Base-by-base conservation (phyloP, 139 green algal genomes). In the Raphidocelis subcapitata region DNA sequence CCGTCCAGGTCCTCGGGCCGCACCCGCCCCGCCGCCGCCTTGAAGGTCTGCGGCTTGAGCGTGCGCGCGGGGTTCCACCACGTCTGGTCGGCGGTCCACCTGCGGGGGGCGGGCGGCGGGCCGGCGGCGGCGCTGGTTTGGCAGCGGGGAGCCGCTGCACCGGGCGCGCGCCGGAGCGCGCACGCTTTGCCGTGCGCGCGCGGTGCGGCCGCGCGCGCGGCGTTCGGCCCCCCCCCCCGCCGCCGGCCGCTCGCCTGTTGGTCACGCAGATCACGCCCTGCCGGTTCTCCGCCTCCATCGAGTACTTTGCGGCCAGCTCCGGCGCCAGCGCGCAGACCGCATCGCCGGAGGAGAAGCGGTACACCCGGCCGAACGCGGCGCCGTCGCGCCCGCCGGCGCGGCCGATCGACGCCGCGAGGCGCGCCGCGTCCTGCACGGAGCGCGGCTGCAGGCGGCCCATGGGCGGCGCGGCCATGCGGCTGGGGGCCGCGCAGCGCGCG, bases 191-290 rank as follows among this genome's bases (percentile, higher is more conserved):
- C 33, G 15, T 21, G 28, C 29, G 15, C 14, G 5, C 1, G 1
- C 28, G 21, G 44, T 32, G 21, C 33, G 21, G n/a, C 3, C 2
- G 61, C 31, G 14, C 12, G 21, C 24, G 10, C 14, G 16, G 23
- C 61, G 29, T 29, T 29, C 29, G 0, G 32, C 47, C 16, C 0
- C 16, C 31, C 20, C 33, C 24, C 2, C 2, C n/a, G 21, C 32
- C n/a, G n/a, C 32, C 33, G 2, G 1, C 16, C 54, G 20, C 46
- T 65, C 70, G 67, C 36, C 44, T 67, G 78, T 95, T 91, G 16
- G 81, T 86, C 1, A 94, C 59, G 21, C 75, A 83, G 1, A 95
- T 75, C 1, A 95, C 81, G 0, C 67, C 35, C 75, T 96, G 91
- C 23, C 47, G 3, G 63, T 94, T 89, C 56, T 90, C 80, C 18